These are phyloP conservation scores for Hylodesmum podocarpum DNA, from an alignment of 306 rosid genomes.

Conservation along the genomic window DNA sequence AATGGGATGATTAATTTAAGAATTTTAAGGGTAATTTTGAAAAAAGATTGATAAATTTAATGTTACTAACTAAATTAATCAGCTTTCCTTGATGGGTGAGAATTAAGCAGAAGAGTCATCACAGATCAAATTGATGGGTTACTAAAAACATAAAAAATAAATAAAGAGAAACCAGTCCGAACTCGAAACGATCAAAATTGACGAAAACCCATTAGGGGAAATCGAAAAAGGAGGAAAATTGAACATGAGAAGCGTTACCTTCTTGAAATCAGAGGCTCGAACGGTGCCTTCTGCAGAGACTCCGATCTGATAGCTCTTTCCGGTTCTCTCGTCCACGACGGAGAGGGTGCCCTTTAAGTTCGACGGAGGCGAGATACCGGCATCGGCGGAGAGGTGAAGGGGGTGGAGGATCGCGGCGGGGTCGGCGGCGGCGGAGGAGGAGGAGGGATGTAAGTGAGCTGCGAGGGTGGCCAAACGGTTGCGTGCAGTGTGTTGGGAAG, in stretches of 20 bases:
- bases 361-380: slow-evolving; percentile 38
- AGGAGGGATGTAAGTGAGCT: slow-evolving; percentile 56
- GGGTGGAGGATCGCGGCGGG: slow-evolving; percentile 41
- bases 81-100: too few species aligned
- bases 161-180: not conserved
- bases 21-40: too few species aligned
- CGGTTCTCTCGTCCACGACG: slow-evolving; percentile 74
- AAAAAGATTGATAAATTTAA: too few species aligned
- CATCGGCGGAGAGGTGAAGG: slow-evolving; percentile 46
- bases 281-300: slow-evolving; percentile 72
- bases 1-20: too few species aligned
- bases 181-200: not conserved
- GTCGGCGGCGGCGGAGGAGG: slow-evolving; percentile 18
- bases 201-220: not conserved
- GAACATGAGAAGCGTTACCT: slow-evolving; percentile 43
- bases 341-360: slow-evolving; percentile 59
- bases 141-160: too few species aligned
- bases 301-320: slow-evolving; percentile 55
- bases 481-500: slow-evolving; percentile 50
- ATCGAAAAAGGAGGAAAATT: not conserved
- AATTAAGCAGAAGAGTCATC: too few species aligned
- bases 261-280: slow-evolving; percentile 73
- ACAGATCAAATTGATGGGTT: too few species aligned
- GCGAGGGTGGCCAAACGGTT: slow-evolving; percentile 71
- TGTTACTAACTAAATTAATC: too few species aligned